phyloP scores from a whole-genome alignment of 306 rosid genomes.

The Castanea crenata region DNA sequence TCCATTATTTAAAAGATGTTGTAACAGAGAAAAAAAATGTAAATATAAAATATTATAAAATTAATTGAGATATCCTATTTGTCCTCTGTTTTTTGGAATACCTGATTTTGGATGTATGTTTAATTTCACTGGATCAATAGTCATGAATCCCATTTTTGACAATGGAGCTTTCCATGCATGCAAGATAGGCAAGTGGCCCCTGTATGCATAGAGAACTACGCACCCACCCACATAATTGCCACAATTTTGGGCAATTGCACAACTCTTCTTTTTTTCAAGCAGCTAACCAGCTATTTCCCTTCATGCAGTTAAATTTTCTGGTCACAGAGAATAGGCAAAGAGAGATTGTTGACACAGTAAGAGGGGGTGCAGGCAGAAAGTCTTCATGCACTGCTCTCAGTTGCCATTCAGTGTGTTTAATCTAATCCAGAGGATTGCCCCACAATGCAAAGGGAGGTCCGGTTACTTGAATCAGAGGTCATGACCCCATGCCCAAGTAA shows the following conservation, averaged over 20 bases:
- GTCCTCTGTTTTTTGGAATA: neutral
- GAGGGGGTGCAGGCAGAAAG: slow-evolving; percentile 84
- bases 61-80: neutral
- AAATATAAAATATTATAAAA: too few species aligned
- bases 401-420: slow-evolving; percentile 90
- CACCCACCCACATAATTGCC: neutral
- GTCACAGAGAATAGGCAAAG: slow-evolving; percentile 74
- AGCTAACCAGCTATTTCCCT: slow-evolving; percentile 21
- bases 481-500: slow-evolving; percentile 97
- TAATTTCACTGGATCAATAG: neutral
- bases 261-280: slow-evolving; percentile 13
- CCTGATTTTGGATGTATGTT: neutral
- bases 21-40: too few species aligned
- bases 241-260: neutral
- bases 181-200: neutral
- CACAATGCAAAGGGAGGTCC: slow-evolving; percentile 93
- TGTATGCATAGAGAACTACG: neutral
- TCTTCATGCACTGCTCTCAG: slow-evolving; percentile 80
- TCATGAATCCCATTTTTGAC: neutral
- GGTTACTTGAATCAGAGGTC: slow-evolving; percentile 90
- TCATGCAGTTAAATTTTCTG: slow-evolving; percentile 82
- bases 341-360: slow-evolving; percentile 81
- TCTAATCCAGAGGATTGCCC: slow-evolving; percentile 90
- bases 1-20: too few species aligned
- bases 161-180: neutral